Conservation (phyloP, 768 basidiomycete species). For the Boletus eberwhitei region DNA sequence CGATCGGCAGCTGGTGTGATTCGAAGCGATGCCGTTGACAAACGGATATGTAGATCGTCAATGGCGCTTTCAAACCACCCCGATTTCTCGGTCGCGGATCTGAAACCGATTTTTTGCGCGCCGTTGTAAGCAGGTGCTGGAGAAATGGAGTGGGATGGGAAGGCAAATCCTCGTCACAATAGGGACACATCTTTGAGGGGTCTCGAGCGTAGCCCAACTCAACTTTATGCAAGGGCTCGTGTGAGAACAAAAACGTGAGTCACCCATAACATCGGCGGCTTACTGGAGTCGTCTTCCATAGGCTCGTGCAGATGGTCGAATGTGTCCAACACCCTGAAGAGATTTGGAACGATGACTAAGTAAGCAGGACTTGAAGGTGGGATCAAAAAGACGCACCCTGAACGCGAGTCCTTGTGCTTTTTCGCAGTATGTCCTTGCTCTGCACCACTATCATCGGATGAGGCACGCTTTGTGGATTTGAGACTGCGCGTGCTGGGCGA, state of each 20-base stretch:
- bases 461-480: slow-evolving; percentile 28
- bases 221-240: slow-evolving; percentile 35
- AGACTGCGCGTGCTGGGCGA: slow-evolving; percentile 11
- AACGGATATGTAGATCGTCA: slow-evolving; percentile 56
- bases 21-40: slow-evolving; percentile 83
- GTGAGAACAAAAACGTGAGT: not conserved
- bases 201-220: slow-evolving; percentile 51
- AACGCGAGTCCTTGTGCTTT: slow-evolving; percentile 31
- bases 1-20: slow-evolving; percentile 66
- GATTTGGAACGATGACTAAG: not conserved
- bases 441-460: slow-evolving; percentile 32
- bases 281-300: slow-evolving; percentile 43
- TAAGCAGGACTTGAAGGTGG: slow-evolving; percentile 9
- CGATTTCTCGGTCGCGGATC: slow-evolving; percentile 70
- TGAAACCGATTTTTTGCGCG: slow-evolving; percentile 49
- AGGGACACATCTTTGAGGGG: slow-evolving; percentile 72
- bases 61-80: slow-evolving; percentile 52
- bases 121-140: slow-evolving; percentile 47
- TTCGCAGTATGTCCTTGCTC: slow-evolving; percentile 29
- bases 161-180: slow-evolving; percentile 73
- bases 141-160: slow-evolving; percentile 57
- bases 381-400: slow-evolving; percentile 9
- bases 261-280: slow-evolving; percentile 9
- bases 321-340: slow-evolving; percentile 2
- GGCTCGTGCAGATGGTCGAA: slow-evolving; percentile 19